Percentiles rank a stretch among this genome's conserved stretches.
Conservation (phyloP, 2,329 filamentous ascomycete genomes). For the Colletotrichum aenigma region DNA sequence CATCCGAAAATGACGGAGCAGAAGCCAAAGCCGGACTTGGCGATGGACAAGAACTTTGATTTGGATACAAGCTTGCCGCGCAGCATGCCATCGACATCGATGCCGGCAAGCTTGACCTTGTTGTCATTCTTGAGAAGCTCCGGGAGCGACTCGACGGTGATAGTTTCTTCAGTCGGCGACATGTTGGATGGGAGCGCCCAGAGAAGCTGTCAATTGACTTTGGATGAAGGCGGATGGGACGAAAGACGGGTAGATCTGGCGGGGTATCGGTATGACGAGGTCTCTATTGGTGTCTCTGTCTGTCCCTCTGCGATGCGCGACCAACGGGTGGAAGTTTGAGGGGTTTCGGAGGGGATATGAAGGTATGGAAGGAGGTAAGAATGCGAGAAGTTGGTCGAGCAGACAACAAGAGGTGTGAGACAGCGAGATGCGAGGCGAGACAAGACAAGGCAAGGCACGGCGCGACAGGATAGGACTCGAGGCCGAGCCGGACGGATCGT, state of each 20-base stretch:
- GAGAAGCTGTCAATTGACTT: conserved; percentile 13
- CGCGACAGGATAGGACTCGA: background rate
- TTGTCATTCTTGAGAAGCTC: conserved; percentile 72
- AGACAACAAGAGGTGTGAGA: background rate
- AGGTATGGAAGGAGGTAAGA: background rate
- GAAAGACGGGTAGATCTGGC: background rate
- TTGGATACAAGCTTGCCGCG: conserved; percentile 92
- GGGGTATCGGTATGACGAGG: background rate
- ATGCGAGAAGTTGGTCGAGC: background rate
- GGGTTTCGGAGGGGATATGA: background rate
- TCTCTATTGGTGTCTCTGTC: background rate
- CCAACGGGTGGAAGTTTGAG: background rate
- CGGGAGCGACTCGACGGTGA: conserved; percentile 70
- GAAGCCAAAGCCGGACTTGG: conserved; percentile 85
- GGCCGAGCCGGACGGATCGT: background rate
- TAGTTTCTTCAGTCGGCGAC: conserved; percentile 19
- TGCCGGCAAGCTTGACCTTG: conserved; percentile 84
- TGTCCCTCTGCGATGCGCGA: background rate
- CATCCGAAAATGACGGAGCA: conserved; percentile 95
- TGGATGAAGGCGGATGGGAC: conserved; percentile 8
- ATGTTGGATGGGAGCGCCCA: conserved; percentile 24
- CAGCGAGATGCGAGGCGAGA: background rate
- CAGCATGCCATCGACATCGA: conserved; percentile 86
- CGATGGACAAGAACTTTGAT: conserved; percentile 87
- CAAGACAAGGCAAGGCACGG: background rate